Conservation (phyloP, 768 basidiomycete species). For the Glaciozyma antarctica region DNA sequence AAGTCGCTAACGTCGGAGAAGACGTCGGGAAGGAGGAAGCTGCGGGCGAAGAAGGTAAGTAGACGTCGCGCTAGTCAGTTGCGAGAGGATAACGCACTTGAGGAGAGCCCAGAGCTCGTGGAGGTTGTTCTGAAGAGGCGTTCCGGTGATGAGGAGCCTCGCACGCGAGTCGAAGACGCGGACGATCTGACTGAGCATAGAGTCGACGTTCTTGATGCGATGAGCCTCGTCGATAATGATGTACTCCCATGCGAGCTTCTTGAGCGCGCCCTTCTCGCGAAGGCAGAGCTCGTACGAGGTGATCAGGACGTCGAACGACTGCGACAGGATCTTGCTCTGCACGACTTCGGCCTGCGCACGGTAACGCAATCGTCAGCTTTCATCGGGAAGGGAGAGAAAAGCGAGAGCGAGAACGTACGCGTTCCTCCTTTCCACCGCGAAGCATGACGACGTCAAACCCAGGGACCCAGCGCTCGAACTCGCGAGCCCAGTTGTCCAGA, state of each 20-base stretch:
- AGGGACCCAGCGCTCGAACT: constrained; percentile 83
- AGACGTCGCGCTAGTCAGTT: not conserved
- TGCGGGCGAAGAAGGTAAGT: constrained; percentile 43
- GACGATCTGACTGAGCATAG: constrained; percentile 87
- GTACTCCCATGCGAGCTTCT: constrained; percentile 94
- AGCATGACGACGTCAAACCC: constrained; percentile 73
- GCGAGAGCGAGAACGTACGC: constrained; percentile 41
- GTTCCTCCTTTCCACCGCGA: constrained; percentile 81
- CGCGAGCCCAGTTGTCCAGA: constrained; percentile 90
- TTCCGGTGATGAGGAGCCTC: constrained; percentile 87
- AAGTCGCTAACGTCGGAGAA: constrained; percentile 84
- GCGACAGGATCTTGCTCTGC: constrained; percentile 63
- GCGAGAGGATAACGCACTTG: constrained; percentile 11
- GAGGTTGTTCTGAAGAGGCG: constrained; percentile 84
- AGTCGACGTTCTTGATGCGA: constrained; percentile 98
- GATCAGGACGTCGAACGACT: constrained; percentile 87
- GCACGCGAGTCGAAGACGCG: constrained; percentile 80
- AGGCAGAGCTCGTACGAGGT: constrained; percentile 96
- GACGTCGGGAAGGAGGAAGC: constrained; percentile 95
- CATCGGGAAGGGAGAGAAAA: not conserved
- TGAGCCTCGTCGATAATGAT: constrained; percentile 98
- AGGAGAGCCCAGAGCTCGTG: constrained; percentile 68
- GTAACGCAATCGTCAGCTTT: not conserved
- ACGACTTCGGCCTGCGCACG: constrained; percentile 55
- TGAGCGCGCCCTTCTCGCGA: constrained; percentile 82